A percentile compares a stretch with the other conserved stretches of the same genome.
Conservation (phyloP, 2,329 filamentous ascomycete species). For the Fusarium pseudoanthophilum region DNA sequence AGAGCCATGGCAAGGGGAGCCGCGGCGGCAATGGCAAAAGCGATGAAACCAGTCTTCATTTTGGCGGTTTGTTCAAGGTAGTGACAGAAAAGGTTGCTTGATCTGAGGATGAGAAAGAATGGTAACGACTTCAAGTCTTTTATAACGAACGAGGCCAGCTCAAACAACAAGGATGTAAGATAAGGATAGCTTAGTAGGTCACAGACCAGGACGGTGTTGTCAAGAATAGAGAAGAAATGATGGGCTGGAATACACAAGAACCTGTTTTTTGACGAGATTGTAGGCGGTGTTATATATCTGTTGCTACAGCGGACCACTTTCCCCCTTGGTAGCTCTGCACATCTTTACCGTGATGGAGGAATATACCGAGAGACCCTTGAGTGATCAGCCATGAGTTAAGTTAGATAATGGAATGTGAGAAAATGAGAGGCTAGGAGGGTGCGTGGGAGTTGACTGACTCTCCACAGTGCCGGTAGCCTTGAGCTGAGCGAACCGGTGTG, state of each 20-base stretch:
- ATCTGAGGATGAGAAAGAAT: not conserved
- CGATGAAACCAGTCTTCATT: conserved; percentile 42
- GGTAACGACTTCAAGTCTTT: conserved; percentile 15
- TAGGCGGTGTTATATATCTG: conserved; percentile 21
- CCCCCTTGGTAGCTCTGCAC: conserved; percentile 20
- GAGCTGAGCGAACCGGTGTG: conserved; percentile 15
- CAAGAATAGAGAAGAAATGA: conserved; percentile 23
- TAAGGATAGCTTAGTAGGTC: conserved; percentile 14
- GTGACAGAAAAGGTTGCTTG: conserved; percentile 15
- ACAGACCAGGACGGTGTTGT: conserved; percentile 28
- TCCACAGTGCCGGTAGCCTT: not conserved
- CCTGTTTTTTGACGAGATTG: conserved; percentile 8
- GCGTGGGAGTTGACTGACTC: not conserved
- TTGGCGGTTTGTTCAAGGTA: conserved; percentile 3
- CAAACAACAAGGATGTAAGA: conserved; percentile 22
- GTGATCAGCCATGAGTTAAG: not conserved
- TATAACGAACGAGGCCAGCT: conserved; percentile 27
- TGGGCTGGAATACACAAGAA: conserved; percentile 1
- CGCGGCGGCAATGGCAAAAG: conserved; percentile 33
- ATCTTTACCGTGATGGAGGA: conserved; percentile 19
- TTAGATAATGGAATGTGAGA: not conserved
- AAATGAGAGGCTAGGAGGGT: not conserved
- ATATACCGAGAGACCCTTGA: conserved; percentile 13
- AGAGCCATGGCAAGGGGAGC: conserved; percentile 33
- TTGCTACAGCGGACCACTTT: not conserved